Conservation (phyloP, 495 filamentous ascomycete genomes). For the Hypoxylon lenormandii region DNA sequence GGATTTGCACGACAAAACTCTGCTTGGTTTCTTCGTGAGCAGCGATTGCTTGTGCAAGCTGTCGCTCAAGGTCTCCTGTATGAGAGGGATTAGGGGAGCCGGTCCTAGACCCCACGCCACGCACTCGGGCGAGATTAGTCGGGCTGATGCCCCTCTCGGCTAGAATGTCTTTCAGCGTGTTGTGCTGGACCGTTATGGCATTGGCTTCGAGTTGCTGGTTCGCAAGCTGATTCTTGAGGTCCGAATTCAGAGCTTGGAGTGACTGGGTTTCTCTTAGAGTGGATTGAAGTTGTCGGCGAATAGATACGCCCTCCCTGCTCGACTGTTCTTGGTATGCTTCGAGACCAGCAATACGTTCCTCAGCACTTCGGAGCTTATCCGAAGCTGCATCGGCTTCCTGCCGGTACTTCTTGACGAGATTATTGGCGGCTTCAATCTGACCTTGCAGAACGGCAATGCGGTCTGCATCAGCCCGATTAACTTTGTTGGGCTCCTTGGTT, state of each 20-base stretch:
- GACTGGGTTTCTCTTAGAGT: constrained; percentile 82
- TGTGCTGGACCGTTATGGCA: constrained; percentile 88
- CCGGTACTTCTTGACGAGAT: constrained; percentile 85
- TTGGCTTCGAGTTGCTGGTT: constrained; percentile 88
- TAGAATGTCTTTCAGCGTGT: constrained; percentile 90
- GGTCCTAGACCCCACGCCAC: constrained; percentile 69
- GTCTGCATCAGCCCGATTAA: constrained; percentile 72
- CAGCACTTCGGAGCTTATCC: constrained; percentile 88
- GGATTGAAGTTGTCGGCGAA: constrained; percentile 87
- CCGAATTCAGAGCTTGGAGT: constrained; percentile 78
- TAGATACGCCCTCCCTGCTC: constrained; percentile 87
- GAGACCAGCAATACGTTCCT: constrained; percentile 93
- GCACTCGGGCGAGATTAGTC: constrained; percentile 63
- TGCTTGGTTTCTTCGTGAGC: constrained; percentile 85
- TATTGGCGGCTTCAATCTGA: constrained; percentile 81
- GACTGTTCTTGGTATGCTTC: constrained; percentile 98
- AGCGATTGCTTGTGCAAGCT: constrained; percentile 79
- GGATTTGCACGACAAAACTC: constrained; percentile 77
- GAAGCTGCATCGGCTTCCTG: constrained; percentile 87
- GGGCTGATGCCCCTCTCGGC: constrained; percentile 84
- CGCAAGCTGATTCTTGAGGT: constrained; percentile 80
- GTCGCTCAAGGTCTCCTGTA: constrained; percentile 89
- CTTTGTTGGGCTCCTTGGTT: constrained; percentile 62
- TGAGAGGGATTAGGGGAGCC: constrained; percentile 83
- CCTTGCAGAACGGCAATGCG: constrained; percentile 80